Evolutionary conservation across 345 rosid genomes (phyloP).

Genomic region (Lepidium didymum): DNA sequence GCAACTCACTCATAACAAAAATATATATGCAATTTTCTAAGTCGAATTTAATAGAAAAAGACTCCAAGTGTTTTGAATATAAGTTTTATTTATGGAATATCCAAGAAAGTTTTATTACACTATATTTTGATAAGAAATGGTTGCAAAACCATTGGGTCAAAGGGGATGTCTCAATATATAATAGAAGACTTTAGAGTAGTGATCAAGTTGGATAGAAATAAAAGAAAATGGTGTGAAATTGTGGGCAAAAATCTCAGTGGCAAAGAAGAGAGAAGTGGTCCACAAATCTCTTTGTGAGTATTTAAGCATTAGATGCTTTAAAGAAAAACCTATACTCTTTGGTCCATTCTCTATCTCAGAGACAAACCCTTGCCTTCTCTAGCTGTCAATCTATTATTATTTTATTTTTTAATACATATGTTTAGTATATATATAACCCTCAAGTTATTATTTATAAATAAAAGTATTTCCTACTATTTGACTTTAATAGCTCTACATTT

Average conservation of each 20-base stretch:
- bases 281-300: constrained; percentile 21
- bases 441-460: not conserved
- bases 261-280: constrained; percentile 28
- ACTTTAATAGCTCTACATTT: constrained; percentile 5
- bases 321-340: constrained; percentile 31
- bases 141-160: constrained; percentile 3
- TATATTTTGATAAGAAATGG: too few relatives aligned
- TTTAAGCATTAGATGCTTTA: constrained; percentile 31
- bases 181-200: constrained; percentile 12
- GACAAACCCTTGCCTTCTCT: constrained; percentile 20
- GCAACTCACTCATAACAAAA: too few relatives aligned
- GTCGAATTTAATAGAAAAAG: too few relatives aligned
- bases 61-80: not conserved
- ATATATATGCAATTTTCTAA: too few relatives aligned
- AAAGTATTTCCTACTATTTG: not conserved
- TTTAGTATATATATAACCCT: not conserved
- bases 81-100: not conserved
- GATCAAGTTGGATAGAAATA: constrained; percentile 26
- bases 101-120: not conserved
- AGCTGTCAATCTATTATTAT: constrained; percentile 19
- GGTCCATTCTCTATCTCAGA: constrained; percentile 29
- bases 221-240: constrained; percentile 14
- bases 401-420: not conserved
- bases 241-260: constrained; percentile 32
- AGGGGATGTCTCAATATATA: constrained; percentile 12